Percentiles rank a stretch among this genome's conserved stretches.
phyloP scores from a whole-genome alignment of 1,284 basidiomycete species.

The Flammula alnicola region DNA sequence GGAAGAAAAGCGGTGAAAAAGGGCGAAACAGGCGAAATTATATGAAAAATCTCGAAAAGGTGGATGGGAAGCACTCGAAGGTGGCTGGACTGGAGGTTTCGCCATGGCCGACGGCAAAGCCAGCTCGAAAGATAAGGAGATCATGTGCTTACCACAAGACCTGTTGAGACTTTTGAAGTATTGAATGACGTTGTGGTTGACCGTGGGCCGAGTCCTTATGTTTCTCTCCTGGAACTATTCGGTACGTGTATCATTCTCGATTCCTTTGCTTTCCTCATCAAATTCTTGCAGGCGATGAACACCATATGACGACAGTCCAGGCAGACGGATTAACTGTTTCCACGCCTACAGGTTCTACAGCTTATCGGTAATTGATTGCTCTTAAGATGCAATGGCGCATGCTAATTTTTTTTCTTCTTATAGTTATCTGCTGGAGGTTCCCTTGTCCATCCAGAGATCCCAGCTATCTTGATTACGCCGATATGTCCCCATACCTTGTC shows the following conservation, averaged over 20 bases:
- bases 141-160: constrained; percentile 97
- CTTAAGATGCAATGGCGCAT: not conserved
- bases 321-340: constrained; percentile 96
- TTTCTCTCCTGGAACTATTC: constrained; percentile 94
- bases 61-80: constrained; percentile 95
- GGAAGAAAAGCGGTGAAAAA: constrained; percentile 87
- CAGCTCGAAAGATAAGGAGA: constrained; percentile 86
- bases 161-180: constrained; percentile 97
- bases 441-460: constrained; percentile 97
- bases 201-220: constrained; percentile 96
- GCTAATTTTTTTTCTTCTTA: constrained; percentile 1
- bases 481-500: constrained; percentile 99
- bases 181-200: constrained; percentile 98
- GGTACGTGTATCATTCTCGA: constrained; percentile 56
- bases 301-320: constrained; percentile 99
- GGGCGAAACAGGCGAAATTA: constrained; percentile 90
- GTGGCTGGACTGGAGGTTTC: constrained; percentile 56
- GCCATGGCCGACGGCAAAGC: constrained; percentile 44
- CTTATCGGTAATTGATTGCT: constrained; percentile 73
- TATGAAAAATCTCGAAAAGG: constrained; percentile 91
- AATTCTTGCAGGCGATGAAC: constrained; percentile 81
- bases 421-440: constrained; percentile 97
- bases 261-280: not conserved
- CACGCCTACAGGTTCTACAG: constrained; percentile 97
- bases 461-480: constrained; percentile 94